Evolutionary conservation across 192 early-diverging fungal species (phyloP).

Genomic region (Entrophospora sp.): DNA sequence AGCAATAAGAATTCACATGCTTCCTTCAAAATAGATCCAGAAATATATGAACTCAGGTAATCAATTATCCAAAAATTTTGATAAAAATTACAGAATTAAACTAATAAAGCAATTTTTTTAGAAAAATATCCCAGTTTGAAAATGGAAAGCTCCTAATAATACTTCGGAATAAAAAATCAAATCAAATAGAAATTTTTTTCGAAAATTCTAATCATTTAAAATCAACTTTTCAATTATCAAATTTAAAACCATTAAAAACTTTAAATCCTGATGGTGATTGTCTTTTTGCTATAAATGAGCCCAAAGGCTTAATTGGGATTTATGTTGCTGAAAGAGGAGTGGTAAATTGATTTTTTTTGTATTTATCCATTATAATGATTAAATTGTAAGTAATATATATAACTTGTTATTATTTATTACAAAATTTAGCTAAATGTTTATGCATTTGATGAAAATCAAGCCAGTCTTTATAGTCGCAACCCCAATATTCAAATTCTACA

Average conservation of each 20-base stretch:
- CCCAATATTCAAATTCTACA: slow-evolving; percentile 7
- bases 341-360: neutral
- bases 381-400: neutral
- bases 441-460: neutral
- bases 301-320: slow-evolving; percentile 8
- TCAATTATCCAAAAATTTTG: neutral
- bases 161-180: neutral
- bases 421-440: slow-evolving; percentile 10
- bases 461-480: neutral
- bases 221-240: neutral
- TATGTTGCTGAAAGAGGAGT: neutral
- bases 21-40: neutral
- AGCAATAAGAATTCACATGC: too few relatives aligned
- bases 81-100: neutral
- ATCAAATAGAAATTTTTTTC: neutral
- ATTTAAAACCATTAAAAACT: neutral
- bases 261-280: neutral
- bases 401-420: neutral
- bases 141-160: neutral
- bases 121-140: neutral
- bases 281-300: neutral
- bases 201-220: neutral
- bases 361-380: neutral
- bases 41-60: neutral
- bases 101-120: neutral